A percentile compares a stretch with the other conserved stretches of the same genome.
phyloP scores from a whole-genome alignment of 208 protist species.

The Tetramitus jugosus region DNA sequence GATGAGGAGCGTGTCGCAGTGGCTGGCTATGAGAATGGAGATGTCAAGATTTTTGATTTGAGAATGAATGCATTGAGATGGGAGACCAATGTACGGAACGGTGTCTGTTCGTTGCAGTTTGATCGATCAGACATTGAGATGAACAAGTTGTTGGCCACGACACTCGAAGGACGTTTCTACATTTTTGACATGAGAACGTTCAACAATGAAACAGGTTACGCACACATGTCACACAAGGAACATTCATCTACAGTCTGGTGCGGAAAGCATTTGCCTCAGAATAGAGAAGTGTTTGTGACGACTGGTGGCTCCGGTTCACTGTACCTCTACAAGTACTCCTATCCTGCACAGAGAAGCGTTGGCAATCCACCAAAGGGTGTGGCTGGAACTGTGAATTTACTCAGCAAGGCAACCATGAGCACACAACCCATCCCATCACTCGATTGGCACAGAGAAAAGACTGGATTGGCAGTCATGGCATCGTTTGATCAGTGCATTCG shows the following conservation, averaged over 20 bases:
- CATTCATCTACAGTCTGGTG: slow-evolving; percentile 70
- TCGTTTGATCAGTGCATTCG: not conserved
- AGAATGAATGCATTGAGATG: slow-evolving; percentile 69
- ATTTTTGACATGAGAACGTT: slow-evolving; percentile 75
- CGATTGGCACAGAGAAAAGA: not conserved
- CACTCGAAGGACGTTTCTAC: slow-evolving; percentile 63
- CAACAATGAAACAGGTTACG: slow-evolving; percentile 67
- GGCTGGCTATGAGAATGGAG: slow-evolving; percentile 87
- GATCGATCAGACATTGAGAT: slow-evolving; percentile 78
- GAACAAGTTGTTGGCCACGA: slow-evolving; percentile 81
- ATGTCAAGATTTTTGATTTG: slow-evolving; percentile 87
- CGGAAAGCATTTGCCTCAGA: slow-evolving; percentile 68
- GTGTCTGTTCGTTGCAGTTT: slow-evolving; percentile 77
- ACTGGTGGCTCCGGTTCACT: slow-evolving; percentile 67
- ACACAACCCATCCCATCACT: not conserved
- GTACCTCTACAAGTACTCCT: slow-evolving; percentile 64
- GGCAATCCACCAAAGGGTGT: slow-evolving; percentile 9
- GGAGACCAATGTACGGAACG: slow-evolving; percentile 82
- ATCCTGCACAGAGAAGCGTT: not conserved
- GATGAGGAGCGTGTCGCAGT: slow-evolving; percentile 71
- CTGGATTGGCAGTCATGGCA: not conserved
- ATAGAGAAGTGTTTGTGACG: slow-evolving; percentile 73
- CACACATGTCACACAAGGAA: slow-evolving; percentile 55
- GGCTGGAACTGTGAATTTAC: not conserved
- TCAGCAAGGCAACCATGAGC: not conserved